These are phyloP conservation scores for Acaromyces ingoldii DNA, from an alignment of 1,284 basidiomycete genomes.

Conservation along the genomic window DNA sequence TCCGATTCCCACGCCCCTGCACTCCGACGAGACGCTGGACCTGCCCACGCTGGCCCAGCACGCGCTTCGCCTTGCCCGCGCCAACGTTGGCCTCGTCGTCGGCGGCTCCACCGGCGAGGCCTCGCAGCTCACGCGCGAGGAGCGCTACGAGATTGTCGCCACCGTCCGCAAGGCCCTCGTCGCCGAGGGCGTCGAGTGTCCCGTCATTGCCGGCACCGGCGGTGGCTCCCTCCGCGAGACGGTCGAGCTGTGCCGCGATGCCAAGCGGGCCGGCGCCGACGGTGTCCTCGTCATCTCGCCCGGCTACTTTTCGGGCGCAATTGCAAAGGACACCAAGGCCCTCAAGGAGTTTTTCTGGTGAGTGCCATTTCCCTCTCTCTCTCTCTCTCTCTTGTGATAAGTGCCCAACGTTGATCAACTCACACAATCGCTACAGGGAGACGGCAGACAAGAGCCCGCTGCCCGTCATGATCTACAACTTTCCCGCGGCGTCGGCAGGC, in stretches of 20 bases:
- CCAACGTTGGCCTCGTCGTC: neutral
- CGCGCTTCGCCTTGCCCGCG: neutral
- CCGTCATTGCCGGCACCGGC: constrained; percentile 77
- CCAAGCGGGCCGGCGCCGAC: constrained; percentile 19
- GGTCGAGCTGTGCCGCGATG: constrained; percentile 17
- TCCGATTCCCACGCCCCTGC: neutral
- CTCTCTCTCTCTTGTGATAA: too few relatives aligned
- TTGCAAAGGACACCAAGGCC: constrained; percentile 60
- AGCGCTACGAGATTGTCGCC: constrained; percentile 62
- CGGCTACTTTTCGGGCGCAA: constrained; percentile 76
- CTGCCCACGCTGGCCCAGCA: neutral
- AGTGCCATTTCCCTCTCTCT: too few relatives aligned
- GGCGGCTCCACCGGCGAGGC: constrained; percentile 1
- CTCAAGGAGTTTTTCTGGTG: constrained; percentile 67
- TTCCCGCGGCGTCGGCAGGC: constrained; percentile 62
- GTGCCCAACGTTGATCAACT: neutral
- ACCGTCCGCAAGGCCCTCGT: constrained; percentile 68
- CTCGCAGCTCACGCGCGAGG: neutral
- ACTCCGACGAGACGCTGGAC: neutral
- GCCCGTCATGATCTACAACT: constrained; percentile 86
- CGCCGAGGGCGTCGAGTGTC: constrained; percentile 61
- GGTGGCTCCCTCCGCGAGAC: constrained; percentile 69
- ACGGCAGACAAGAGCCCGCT: constrained; percentile 72
- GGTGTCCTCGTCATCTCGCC: constrained; percentile 68
- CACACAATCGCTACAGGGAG: constrained; percentile 54